Evolutionary conservation across 805 yeast genomes (phyloP).

Genomic region (Candida ipomoeae): DNA sequence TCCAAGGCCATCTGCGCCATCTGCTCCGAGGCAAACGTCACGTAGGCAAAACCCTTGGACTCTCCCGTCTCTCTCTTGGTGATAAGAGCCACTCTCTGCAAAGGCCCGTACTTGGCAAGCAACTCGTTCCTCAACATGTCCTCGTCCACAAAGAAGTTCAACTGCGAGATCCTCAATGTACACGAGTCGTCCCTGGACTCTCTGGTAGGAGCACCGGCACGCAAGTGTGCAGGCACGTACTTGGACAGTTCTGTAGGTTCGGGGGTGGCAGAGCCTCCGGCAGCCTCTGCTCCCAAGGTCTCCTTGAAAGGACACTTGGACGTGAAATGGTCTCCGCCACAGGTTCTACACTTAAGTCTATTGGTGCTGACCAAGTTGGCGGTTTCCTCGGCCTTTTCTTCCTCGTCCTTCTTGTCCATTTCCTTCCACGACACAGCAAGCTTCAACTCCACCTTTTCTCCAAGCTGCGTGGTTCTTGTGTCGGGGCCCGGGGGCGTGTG

Average conservation of each 20-base stretch:
- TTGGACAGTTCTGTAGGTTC: slow-evolving; percentile 25
- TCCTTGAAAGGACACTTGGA: slow-evolving; percentile 94
- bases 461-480: slow-evolving; percentile 79
- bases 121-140: slow-evolving; percentile 71
- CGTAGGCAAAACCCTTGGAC: slow-evolving; percentile 94
- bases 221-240: slow-evolving; percentile 44
- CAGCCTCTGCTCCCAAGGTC: slow-evolving; percentile 59
- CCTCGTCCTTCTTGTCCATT: slow-evolving; percentile 68
- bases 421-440: slow-evolving; percentile 76
- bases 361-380: slow-evolving; percentile 36
- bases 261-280: slow-evolving; percentile 34
- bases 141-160: slow-evolving; percentile 82
- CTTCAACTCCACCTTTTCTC: slow-evolving; percentile 75
- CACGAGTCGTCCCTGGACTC: slow-evolving; percentile 72
- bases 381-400: slow-evolving; percentile 44
- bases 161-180: slow-evolving; percentile 86
- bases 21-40: slow-evolving; percentile 64
- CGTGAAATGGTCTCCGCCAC: slow-evolving; percentile 94
- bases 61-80: slow-evolving; percentile 91
- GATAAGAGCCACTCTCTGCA: slow-evolving; percentile 75
- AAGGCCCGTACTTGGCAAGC: slow-evolving; percentile 60
- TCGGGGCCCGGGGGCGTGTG: slow-evolving; percentile 80
- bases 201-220: slow-evolving; percentile 44
- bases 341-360: slow-evolving; percentile 72
- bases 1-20: slow-evolving; percentile 77